Conservation (phyloP, 352 stramenopile species). For the Pythium phragmiticola region DNA sequence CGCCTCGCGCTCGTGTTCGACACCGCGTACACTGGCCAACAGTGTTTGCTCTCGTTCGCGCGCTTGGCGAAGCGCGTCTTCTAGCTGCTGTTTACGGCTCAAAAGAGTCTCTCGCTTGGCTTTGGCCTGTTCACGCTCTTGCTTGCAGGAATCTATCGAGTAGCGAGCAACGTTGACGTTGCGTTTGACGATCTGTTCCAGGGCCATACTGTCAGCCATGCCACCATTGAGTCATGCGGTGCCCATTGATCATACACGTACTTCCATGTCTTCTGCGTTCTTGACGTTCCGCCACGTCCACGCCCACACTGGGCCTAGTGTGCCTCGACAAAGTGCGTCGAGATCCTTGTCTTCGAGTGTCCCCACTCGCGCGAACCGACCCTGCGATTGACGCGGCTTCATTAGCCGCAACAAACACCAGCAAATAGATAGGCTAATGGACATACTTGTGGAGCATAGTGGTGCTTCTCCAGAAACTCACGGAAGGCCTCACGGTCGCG, state of each 20-base stretch:
- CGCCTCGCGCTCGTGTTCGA: slow-evolving; percentile 31
- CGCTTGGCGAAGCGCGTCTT: slow-evolving; percentile 28
- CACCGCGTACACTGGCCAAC: slow-evolving; percentile 25
- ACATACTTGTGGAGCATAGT: slow-evolving; percentile 39
- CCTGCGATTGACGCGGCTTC: slow-evolving; percentile 21
- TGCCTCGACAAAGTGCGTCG: slow-evolving; percentile 39
- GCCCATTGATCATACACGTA: slow-evolving; percentile 1
- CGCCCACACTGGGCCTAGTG: slow-evolving; percentile 35
- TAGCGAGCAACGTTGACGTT: slow-evolving; percentile 37
- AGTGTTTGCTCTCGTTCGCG: slow-evolving; percentile 28
- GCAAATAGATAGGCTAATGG: background rate
- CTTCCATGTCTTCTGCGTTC: slow-evolving; percentile 38
- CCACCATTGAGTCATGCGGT: background rate
- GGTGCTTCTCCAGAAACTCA: slow-evolving; percentile 41
- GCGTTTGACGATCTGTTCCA: slow-evolving; percentile 28
- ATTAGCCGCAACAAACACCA: background rate
- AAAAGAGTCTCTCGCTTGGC: slow-evolving; percentile 22
- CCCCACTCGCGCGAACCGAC: slow-evolving; percentile 31
- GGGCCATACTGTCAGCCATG: background rate
- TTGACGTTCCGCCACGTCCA: slow-evolving; percentile 44
- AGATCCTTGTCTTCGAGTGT: slow-evolving; percentile 41
- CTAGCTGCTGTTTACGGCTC: slow-evolving; percentile 22
- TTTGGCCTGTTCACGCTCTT: slow-evolving; percentile 36
- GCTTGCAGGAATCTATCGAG: slow-evolving; percentile 34
- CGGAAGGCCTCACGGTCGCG: slow-evolving; percentile 41